Conservation (phyloP, 2,329 filamentous ascomycete genomes). For the Pseudonectria foliicola region DNA sequence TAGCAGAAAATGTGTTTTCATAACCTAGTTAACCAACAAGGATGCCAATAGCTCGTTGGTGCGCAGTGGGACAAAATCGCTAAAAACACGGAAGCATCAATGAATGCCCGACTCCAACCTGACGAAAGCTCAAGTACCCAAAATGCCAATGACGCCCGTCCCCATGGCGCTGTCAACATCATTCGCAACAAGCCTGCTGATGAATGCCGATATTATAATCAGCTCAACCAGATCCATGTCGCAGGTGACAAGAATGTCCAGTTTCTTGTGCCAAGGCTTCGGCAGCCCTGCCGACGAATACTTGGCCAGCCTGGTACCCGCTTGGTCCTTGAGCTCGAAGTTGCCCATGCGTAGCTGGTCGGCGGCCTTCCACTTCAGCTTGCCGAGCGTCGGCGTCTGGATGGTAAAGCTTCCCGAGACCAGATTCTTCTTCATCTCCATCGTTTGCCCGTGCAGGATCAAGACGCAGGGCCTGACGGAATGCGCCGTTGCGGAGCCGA, state of each 20-base stretch:
- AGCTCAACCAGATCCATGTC: constrained; percentile 17
- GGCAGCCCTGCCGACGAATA: constrained; percentile 10
- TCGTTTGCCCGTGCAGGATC: constrained; percentile 12
- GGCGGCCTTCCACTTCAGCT: constrained; percentile 21
- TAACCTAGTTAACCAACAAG: no score
- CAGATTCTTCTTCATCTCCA: constrained; percentile 12
- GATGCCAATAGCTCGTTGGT: no score
- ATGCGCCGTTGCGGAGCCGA: constrained; percentile 7
- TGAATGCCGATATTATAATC: constrained; percentile 14
- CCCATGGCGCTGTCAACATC: neutral
- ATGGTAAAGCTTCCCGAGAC: constrained; percentile 13
- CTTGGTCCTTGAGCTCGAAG: constrained; percentile 12
- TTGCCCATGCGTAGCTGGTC: constrained; percentile 3
- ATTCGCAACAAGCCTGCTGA: constrained; percentile 8
- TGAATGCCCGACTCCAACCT: no score
- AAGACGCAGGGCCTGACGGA: constrained; percentile 2
- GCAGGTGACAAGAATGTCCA: constrained; percentile 13
- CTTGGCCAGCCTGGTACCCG: constrained; percentile 13
- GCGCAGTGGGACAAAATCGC: no score
- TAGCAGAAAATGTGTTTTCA: no score
- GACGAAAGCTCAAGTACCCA: neutral
- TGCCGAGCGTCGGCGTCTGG: constrained; percentile 11
- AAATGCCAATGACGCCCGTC: neutral
- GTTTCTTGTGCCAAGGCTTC: constrained; percentile 11
- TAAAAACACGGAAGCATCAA: no score